These are phyloP conservation scores for Echria macrotheca DNA, from an alignment of 495 filamentous ascomycete species.

Conservation along the genomic window DNA sequence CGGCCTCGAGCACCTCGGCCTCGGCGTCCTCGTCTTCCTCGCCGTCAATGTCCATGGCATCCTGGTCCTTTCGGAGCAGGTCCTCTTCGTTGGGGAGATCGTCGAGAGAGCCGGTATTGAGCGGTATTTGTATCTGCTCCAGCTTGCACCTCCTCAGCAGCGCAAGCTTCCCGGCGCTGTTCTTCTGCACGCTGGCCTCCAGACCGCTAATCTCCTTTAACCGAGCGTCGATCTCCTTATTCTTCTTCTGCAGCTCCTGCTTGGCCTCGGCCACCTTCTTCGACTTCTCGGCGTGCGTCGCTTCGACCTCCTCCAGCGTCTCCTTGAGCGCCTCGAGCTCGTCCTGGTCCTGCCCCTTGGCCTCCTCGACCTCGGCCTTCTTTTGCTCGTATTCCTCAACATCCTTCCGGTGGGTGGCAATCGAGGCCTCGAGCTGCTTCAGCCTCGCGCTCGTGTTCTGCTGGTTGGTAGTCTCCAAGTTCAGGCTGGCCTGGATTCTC, in stretches of 20 bases:
- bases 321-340: constrained; percentile 73
- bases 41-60: constrained; percentile 82
- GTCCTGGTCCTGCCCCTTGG: constrained; percentile 64
- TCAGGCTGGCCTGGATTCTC: constrained; percentile 69
- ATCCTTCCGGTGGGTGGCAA: constrained; percentile 57
- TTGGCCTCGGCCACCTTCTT: constrained; percentile 79
- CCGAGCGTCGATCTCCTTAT: constrained; percentile 72
- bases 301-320: constrained; percentile 60
- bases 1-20: constrained; percentile 47
- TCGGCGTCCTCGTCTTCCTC: constrained; percentile 58
- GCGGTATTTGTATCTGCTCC: constrained; percentile 82
- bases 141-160: constrained; percentile 86
- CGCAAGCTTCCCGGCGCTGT: constrained; percentile 73
- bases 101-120: constrained; percentile 76
- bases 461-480: constrained; percentile 68
- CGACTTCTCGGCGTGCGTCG: constrained; percentile 58
- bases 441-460: constrained; percentile 65
- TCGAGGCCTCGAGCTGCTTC: constrained; percentile 56
- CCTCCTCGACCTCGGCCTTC: constrained; percentile 66
- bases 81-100: constrained; percentile 83
- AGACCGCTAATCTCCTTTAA: constrained; percentile 69
- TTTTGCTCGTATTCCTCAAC: constrained; percentile 66
- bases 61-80: constrained; percentile 58
- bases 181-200: constrained; percentile 78
- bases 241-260: constrained; percentile 76